These are phyloP conservation scores for Sorghum bicolor DNA, from an alignment of 176 grass and related monocot genomes.

Conservation along the genomic window DNA sequence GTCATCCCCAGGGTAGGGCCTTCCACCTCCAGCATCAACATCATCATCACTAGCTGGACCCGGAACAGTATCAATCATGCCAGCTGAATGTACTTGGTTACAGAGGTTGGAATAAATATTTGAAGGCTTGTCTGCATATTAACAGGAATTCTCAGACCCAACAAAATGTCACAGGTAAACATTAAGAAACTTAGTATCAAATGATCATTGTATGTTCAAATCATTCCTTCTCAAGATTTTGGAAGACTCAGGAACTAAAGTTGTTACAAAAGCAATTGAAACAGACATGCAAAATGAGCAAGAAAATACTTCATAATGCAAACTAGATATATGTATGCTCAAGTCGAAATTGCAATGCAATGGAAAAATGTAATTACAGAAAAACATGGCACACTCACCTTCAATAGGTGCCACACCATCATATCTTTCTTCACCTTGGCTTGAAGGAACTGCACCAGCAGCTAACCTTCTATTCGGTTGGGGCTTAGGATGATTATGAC, in stretches of 20 bases:
- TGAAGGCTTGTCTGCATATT: constrained; percentile 66
- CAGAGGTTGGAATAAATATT: constrained; percentile 36
- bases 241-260: not conserved
- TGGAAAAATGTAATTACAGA: not conserved
- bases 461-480: constrained; percentile 71
- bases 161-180: not conserved
- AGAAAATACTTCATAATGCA: not conserved
- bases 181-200: not conserved
- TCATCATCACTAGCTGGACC: constrained; percentile 70
- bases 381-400: constrained; percentile 43
- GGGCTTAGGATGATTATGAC: constrained; percentile 88
- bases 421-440: constrained; percentile 68
- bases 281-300: not conserved
- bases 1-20: constrained; percentile 72
- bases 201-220: not conserved
- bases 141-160: not conserved
- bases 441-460: constrained; percentile 50
- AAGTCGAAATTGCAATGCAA: constrained; percentile 10
- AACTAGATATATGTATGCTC: not conserved
- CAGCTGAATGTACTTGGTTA: constrained; percentile 56
- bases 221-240: not conserved
- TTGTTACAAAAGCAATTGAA: constrained; percentile 6
- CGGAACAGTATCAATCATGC: constrained; percentile 45
- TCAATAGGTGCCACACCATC: constrained; percentile 49
- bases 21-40: constrained; percentile 65